Conservation (phyloP, 1,284 basidiomycete species). For the Puccinia coronata region DNA sequence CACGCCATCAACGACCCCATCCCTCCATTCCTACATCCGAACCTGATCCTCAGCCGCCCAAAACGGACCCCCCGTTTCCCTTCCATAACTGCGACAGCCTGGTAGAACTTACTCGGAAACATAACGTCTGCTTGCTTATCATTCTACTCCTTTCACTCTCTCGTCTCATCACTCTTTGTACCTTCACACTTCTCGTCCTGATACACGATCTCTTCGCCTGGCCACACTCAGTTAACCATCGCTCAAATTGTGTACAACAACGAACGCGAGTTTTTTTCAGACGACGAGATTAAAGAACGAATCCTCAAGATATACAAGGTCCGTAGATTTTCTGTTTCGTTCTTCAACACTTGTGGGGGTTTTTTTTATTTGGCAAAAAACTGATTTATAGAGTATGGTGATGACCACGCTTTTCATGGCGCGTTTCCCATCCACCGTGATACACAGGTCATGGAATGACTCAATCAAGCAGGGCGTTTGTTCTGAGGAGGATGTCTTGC, state of each 20-base stretch:
- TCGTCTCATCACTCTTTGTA: not conserved
- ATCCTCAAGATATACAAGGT: constrained; percentile 60
- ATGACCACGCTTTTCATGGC: too few species aligned
- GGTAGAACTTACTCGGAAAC: constrained; percentile 73
- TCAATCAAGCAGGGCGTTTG: constrained; percentile 47
- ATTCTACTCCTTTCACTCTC: constrained; percentile 48
- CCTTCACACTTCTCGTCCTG: constrained; percentile 46
- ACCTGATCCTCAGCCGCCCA: not conserved
- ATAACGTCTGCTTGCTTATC: constrained; percentile 75
- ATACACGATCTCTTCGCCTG: constrained; percentile 51
- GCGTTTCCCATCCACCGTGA: too few species aligned
- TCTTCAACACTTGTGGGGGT: too few species aligned
- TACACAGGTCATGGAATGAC: constrained; percentile 48
- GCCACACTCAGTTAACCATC: constrained; percentile 71
- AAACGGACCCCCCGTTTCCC: constrained; percentile 71
- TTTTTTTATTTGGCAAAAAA: too few species aligned
- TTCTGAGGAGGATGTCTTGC: constrained; percentile 62
- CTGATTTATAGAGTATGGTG: too few species aligned
- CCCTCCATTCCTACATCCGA: not conserved
- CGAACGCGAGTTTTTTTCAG: constrained; percentile 76
- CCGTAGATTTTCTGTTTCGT: constrained; percentile 46
- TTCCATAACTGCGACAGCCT: constrained; percentile 79
- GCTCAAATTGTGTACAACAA: constrained; percentile 95
- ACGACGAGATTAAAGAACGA: constrained; percentile 75
- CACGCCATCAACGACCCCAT: constrained; percentile 24